phyloP scores from a whole-genome alignment of 1,284 basidiomycete genomes.

The Tremellales sp. region DNA sequence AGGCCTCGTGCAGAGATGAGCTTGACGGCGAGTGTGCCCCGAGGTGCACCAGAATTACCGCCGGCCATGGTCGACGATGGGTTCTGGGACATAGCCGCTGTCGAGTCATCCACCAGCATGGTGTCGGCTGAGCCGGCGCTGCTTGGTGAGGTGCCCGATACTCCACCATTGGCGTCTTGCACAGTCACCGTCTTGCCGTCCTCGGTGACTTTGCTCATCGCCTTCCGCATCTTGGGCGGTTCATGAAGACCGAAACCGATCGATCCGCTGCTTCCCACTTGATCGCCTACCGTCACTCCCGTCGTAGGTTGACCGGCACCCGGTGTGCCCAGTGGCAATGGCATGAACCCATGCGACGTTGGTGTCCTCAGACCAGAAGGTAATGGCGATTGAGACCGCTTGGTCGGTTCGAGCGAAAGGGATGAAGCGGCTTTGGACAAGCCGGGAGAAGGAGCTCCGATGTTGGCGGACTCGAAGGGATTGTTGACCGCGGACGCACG shows the following conservation, averaged over 20 bases:
- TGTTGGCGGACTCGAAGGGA: slow-evolving; percentile 59
- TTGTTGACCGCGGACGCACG: slow-evolving; percentile 58
- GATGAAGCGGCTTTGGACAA: slow-evolving; percentile 45
- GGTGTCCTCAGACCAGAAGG: slow-evolving; percentile 46
- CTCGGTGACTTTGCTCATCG: slow-evolving; percentile 25
- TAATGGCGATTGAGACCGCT: slow-evolving; percentile 36
- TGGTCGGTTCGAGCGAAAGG: slow-evolving; percentile 37
- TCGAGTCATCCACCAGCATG: slow-evolving; percentile 2
- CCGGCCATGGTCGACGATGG: slow-evolving; percentile 2
- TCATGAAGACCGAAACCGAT: slow-evolving; percentile 48
- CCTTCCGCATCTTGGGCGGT: slow-evolving; percentile 48
- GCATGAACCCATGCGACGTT: slow-evolving; percentile 42
- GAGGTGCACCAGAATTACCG: slow-evolving; percentile 23
- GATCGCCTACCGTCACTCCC: slow-evolving; percentile 44
- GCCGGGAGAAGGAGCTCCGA: slow-evolving; percentile 3
- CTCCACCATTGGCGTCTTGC: background rate
- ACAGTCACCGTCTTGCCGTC: background rate
- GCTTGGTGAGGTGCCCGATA: slow-evolving; percentile 1
- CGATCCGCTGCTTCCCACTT: slow-evolving; percentile 30
- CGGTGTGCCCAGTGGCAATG: slow-evolving; percentile 43
- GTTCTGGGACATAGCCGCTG: slow-evolving; percentile 6
- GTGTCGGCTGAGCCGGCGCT: background rate
- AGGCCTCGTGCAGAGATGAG: slow-evolving; percentile 89
- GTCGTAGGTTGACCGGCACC: slow-evolving; percentile 44
- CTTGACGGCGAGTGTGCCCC: slow-evolving; percentile 89